These are phyloP conservation scores for Calamus simplicifolius DNA, from an alignment of 176 grass and related monocot genomes.

Conservation along the genomic window DNA sequence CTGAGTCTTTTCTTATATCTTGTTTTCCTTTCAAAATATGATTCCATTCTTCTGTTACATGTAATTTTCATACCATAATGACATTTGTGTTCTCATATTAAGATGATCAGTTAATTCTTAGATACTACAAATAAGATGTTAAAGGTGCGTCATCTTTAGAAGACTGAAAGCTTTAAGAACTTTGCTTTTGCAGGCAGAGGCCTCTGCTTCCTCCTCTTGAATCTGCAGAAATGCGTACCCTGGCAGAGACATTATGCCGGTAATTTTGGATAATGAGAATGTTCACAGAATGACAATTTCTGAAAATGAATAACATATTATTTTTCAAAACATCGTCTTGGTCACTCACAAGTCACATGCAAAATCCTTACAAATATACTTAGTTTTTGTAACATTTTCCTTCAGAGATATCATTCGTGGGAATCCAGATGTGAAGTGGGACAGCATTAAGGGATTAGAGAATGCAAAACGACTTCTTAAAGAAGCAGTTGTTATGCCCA, in stretches of 20 bases:
- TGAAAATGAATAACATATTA: too few species aligned
- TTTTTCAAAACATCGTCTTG: too few species aligned
- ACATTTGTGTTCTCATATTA: too few species aligned
- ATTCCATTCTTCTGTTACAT: too few species aligned
- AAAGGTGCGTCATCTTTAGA: neutral
- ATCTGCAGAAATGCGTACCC: conserved; percentile 79
- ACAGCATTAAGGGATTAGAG: conserved; percentile 95
- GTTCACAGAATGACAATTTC: too few species aligned
- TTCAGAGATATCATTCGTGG: conserved; percentile 85
- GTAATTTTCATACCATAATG: too few species aligned
- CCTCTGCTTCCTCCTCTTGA: conserved; percentile 79
- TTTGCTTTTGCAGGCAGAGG: conserved; percentile 59
- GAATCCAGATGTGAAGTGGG: conserved; percentile 97
- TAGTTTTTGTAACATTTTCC: conserved; percentile 6
- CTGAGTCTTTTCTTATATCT: too few species aligned
- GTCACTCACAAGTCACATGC: too few species aligned
- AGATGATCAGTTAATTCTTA: too few species aligned
- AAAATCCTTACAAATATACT: neutral
- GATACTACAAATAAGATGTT: neutral
- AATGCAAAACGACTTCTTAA: conserved; percentile 89
- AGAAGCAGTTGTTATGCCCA: conserved; percentile 97
- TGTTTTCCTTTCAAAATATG: too few species aligned
- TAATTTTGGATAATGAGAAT: conserved; percentile 15
- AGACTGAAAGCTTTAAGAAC: neutral
- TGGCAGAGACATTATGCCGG: conserved; percentile 83